These are phyloP conservation scores for Botrytis medusae DNA, from an alignment of 2,329 filamentous ascomycete genomes.

Conservation along the genomic window DNA sequence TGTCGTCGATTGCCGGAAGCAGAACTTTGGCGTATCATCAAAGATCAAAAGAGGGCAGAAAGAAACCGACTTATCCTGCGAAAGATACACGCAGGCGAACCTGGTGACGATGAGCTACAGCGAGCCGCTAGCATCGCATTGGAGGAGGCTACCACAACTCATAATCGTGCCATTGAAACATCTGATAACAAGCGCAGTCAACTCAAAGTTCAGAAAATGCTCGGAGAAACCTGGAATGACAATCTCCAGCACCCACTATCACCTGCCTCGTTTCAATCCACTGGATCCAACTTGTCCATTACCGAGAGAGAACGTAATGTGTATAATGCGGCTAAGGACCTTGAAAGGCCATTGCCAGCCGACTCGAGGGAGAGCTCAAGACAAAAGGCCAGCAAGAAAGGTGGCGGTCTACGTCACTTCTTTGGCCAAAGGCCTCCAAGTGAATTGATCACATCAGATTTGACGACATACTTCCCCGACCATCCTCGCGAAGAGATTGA, in stretches of 20 bases:
- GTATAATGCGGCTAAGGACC: conserved; percentile 56
- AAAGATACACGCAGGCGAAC: conserved; percentile 89
- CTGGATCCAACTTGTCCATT: conserved; percentile 40
- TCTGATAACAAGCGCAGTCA: conserved; percentile 74
- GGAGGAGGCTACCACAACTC: conserved; percentile 78
- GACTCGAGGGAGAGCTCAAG: conserved; percentile 40
- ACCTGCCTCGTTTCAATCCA: conserved; percentile 64
- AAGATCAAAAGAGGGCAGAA: conserved; percentile 80
- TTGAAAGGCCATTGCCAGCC: conserved; percentile 54
- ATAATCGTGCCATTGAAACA: conserved; percentile 60
- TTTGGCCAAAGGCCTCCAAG: conserved; percentile 91
- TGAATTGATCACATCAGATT: conserved; percentile 93
- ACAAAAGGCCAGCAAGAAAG: conserved; percentile 48
- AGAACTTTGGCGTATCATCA: conserved; percentile 88
- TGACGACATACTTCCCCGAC: conserved; percentile 96
- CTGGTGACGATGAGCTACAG: conserved; percentile 81
- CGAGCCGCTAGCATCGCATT: conserved; percentile 85
- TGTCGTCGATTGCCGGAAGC: conserved; percentile 82
- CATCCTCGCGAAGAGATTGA: conserved; percentile 94
- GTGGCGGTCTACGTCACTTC: conserved; percentile 70
- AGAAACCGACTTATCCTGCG: conserved; percentile 86
- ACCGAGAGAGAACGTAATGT: conserved; percentile 67
- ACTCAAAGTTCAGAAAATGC: conserved; percentile 82
- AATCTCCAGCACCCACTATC: conserved; percentile 82
- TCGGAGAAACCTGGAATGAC: conserved; percentile 83